Evolutionary conservation across 2,329 filamentous ascomycete species (phyloP), one percentile per base, ranked within the genome.

Genomic region (Aspergillus ruber): DNA sequence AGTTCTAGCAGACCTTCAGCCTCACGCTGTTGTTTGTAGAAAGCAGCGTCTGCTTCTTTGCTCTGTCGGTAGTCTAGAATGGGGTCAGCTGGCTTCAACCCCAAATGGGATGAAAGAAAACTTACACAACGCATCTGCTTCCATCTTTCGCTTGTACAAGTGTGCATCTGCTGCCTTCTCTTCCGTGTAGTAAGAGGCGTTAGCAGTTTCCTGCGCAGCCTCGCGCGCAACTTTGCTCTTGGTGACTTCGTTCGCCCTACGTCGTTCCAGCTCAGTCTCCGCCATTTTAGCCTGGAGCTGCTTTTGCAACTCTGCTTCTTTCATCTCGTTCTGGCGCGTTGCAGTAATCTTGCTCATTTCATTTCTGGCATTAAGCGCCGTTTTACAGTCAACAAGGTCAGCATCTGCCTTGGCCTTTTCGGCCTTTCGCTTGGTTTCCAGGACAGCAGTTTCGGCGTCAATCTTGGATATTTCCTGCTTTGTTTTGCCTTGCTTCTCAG

Each of bases 391-490:
- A 33, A 82, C 80, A 45, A 94, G 79, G 46, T 83, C 82, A 9
- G 88, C 86, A 63, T 93, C 88, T 39, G 89, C 89, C 42, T 79
- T 71, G 2, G 87, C 86, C 52, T 88, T 88, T 70, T 93, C 87
- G 41, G 85, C 84, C 63, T 91, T 89, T 43, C 88, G 83, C 63
- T 91, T 83, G 0, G 88, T 93, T 73, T 91, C 89, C 51, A 88
- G 79, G 1, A 93, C 86, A 1, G 88, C 87, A 1, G 88, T 94
- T 58, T 88, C 83, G 55, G 88, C 88, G 66, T 90, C 82, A 70
- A 94, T 94, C 74, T 90, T 91, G 57, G 88, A 87, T 38, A 94
- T 86, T 61, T 90, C 85, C 46, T 90, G 86, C 64, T 93, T 89
- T 53, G 90, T 86, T 59, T 87, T 79, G 54, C 88, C 88, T 60